Percentiles rank a stretch among this genome's conserved stretches.
Evolutionary conservation across 768 basidiomycete species (phyloP).

Genomic region (Lentinula raphanica): DNA sequence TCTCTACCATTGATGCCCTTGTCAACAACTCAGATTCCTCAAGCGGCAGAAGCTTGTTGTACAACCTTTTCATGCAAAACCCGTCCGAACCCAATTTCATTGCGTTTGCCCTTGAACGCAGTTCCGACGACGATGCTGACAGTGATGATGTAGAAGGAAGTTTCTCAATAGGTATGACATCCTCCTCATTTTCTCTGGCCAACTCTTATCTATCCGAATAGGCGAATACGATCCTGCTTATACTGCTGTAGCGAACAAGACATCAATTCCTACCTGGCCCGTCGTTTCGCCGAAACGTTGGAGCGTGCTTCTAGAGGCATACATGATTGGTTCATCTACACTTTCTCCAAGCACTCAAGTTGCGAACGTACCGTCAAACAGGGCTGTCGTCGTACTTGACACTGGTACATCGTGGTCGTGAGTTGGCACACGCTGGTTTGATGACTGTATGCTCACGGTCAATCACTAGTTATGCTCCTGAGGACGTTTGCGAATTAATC

Average conservation of each 20-base stretch:
- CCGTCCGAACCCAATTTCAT: slow-evolving; percentile 74
- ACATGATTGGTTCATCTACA: slow-evolving; percentile 53
- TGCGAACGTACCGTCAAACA: slow-evolving; percentile 53
- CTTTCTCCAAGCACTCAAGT: slow-evolving; percentile 52
- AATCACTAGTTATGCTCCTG: slow-evolving; percentile 57
- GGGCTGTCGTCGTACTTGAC: slow-evolving; percentile 73
- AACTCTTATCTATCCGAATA: slow-evolving; percentile 17
- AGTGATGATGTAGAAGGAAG: slow-evolving; percentile 60
- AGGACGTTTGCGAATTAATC: slow-evolving; percentile 60
- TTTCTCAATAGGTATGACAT: slow-evolving; percentile 60
- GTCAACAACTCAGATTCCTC: slow-evolving; percentile 54
- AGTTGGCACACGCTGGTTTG: slow-evolving; percentile 17
- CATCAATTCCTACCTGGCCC: slow-evolving; percentile 72
- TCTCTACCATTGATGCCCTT: slow-evolving; percentile 64
- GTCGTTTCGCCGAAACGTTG: slow-evolving; percentile 57
- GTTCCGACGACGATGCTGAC: slow-evolving; percentile 43
- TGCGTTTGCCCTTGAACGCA: slow-evolving; percentile 67
- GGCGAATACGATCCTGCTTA: slow-evolving; percentile 69
- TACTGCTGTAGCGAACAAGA: slow-evolving; percentile 48
- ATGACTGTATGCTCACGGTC: background rate
- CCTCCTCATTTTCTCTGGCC: background rate
- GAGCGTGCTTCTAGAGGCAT: slow-evolving; percentile 71
- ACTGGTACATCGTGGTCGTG: slow-evolving; percentile 81
- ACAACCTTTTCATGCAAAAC: slow-evolving; percentile 70
- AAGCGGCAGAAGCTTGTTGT: slow-evolving; percentile 64